Evolutionary conservation across 495 filamentous ascomycete species (phyloP), one percentile per base, ranked within the genome.

Genomic region (Friedmanniomyces endolithicus): DNA sequence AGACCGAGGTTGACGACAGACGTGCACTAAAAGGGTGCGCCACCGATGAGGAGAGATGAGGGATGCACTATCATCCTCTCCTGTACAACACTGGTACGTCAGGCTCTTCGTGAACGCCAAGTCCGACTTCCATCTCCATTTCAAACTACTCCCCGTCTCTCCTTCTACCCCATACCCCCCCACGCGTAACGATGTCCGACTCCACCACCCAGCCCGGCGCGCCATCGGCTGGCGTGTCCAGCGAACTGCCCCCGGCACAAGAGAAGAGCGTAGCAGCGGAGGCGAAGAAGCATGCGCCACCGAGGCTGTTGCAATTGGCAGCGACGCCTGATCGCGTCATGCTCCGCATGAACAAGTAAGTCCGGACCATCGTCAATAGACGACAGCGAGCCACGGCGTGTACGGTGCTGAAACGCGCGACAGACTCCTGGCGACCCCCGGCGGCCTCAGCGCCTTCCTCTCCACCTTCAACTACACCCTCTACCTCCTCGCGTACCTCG

Each of bases 381-480:
- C 17, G 17, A 34, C 16, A 6, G 16, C 6, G 9, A 31, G 27
- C 27, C 27, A 9, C 9, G 27, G 27, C 27, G 9, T 9, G 27
- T 3, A 2, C 16, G 8, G 14, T 12, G 29, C 47, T 50, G 16
- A 50, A 6, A 50, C 25, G 29, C 19, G 16, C 2, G 1, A 12
- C 39, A 69, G 67, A 59, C 50, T 69, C 27, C 55, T 69, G 24
- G 61, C 64, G 23, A 59, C 35, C 46, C 67, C 67, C 20, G 65
- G 67, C 55, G 67, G 67, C 52, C 65, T 69, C 54, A 57, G 47
- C 53, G 33, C 67, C 41, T 64, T 67, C 61, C 65, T 69, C 55
- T 64, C 61, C 33, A 67, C 67, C 53, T 59, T 65, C 50, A 69
- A 67, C 60, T 69, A 69, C 58, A 63, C 62, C 50, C 64, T 69